Conservation (phyloP, 495 filamentous ascomycete genomes). For the Aspergillus egyptiacus region DNA sequence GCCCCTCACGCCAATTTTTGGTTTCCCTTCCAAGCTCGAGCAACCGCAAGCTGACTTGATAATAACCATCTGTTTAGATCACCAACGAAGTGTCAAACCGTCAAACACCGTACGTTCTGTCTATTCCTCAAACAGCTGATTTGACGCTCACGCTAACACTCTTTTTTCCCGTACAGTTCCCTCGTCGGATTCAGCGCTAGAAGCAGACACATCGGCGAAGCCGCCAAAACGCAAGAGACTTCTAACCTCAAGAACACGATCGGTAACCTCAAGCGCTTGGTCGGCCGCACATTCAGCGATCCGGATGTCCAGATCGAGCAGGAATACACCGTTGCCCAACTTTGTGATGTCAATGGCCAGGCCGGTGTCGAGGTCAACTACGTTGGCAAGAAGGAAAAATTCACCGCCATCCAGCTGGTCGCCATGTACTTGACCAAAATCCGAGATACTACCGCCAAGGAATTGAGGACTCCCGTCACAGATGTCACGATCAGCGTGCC, state of each 20-base stretch:
- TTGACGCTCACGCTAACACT: constrained; percentile 27
- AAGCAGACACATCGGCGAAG: constrained; percentile 86
- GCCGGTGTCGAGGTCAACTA: constrained; percentile 94
- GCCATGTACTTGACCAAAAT: constrained; percentile 95
- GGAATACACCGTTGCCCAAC: constrained; percentile 77
- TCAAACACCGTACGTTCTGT: constrained; percentile 71
- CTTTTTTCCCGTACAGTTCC: constrained; percentile 51
- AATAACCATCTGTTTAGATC: constrained; percentile 51
- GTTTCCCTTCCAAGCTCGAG: neutral
- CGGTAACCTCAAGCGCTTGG: constrained; percentile 82
- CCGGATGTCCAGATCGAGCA: constrained; percentile 90
- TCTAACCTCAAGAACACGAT: constrained; percentile 99
- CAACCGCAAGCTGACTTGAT: constrained; percentile 19
- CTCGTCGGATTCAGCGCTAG: constrained; percentile 93
- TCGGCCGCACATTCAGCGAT: constrained; percentile 77
- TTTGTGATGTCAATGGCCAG: constrained; percentile 88
- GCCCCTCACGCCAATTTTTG: constrained; percentile 16
- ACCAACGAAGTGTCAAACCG: constrained; percentile 99
- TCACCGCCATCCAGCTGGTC: constrained; percentile 83
- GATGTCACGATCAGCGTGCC: constrained; percentile 93
- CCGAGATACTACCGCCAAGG: constrained; percentile 76
- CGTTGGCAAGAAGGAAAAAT: constrained; percentile 89
- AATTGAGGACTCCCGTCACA: constrained; percentile 88
- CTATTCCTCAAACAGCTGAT: neutral
- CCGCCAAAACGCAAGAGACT: constrained; percentile 97